Evolutionary conservation across 2,329 filamentous ascomycete genomes (phyloP), one percentile per base, ranked within the genome.

Genomic region (Fusarium torulosum): DNA sequence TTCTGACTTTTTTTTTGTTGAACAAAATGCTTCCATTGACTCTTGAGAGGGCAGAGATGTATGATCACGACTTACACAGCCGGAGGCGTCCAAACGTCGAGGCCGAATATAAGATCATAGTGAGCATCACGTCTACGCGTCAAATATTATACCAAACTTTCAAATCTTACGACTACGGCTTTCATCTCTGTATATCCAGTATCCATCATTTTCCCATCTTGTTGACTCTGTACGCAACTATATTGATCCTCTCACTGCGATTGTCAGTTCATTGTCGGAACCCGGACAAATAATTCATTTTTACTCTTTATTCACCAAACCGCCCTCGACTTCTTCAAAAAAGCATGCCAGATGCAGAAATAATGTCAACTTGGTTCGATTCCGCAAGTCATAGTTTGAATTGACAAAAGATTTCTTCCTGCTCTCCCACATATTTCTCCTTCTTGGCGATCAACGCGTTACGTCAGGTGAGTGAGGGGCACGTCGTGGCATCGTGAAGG

Each of bases 1-100:
- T 45, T 65, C 66, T 68, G 3, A 19, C 35, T 40, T 42, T 61
- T 72, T 73, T 72, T 74, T 67, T 25, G 55, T 40, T 27, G 21
- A 49, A 47, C 5, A 29, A 50, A 55, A 53, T 4, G 19, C 23
- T 23, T 35, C 56, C 20, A 21, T 52, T 59, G 45, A 3, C 21
- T 27, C 9, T n/a, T 46, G 31, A 44, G 53, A 56, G 42, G 41
- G 35, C 51, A 40, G 33, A 56, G 43, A 66, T 64, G 19, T 43
- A 25, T 52, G 31, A 70, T 72, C 67, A 55, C 59, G 67, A 74
- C 72, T 74, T 73, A 73, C 71, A 74, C 57, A 58, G 66, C 58
- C 62, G 70, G 72, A 73, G 66, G 67, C 72, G 68, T 70, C 71
- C 57, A 58, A 53, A 47, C 50, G 37, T 53, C 49, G 57, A 41